Conservation (phyloP, 139 green algal species). For the Limnomonas spitsbergensis region DNA sequence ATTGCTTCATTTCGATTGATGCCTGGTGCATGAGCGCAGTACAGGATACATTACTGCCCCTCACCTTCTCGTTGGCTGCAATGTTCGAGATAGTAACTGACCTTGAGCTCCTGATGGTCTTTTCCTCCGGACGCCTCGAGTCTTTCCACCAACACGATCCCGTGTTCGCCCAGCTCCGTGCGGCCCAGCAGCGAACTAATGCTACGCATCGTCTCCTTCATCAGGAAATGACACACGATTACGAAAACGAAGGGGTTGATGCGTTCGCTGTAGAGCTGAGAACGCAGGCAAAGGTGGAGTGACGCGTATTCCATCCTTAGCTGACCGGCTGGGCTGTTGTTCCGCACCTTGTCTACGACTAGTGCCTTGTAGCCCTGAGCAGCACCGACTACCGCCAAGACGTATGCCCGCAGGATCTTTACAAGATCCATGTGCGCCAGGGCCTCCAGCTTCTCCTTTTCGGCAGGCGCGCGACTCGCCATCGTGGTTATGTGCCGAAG, state of each 20-base stretch:
- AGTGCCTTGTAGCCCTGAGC: constrained; percentile 88
- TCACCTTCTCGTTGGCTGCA: too few species aligned
- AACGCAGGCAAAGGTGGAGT: too few species aligned
- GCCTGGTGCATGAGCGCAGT: too few species aligned
- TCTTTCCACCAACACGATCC: constrained; percentile 88
- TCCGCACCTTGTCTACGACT: constrained; percentile 83
- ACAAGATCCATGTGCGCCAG: constrained; percentile 60
- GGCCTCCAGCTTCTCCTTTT: constrained; percentile 31
- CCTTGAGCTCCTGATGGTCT: constrained; percentile 81
- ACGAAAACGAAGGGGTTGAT: too few species aligned
- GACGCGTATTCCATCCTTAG: too few species aligned
- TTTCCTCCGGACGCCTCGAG: constrained; percentile 68
- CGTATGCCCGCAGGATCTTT: constrained; percentile 53
- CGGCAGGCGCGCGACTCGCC: constrained; percentile 8
- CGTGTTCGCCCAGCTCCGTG: constrained; percentile 86
- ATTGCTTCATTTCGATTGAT: too few species aligned
- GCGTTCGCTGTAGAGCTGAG: too few species aligned
- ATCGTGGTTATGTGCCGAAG: too few species aligned
- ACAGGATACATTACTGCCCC: too few species aligned
- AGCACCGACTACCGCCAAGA: constrained; percentile 51
- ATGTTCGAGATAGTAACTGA: too few species aligned
- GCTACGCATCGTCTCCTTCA: constrained; percentile 85
- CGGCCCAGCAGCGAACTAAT: constrained; percentile 76
- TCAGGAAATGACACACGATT: too few species aligned
- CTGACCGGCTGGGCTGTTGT: too few species aligned